These are phyloP conservation scores for Jackrogersella multiformis DNA, from an alignment of 495 filamentous ascomycete species.

Conservation along the genomic window DNA sequence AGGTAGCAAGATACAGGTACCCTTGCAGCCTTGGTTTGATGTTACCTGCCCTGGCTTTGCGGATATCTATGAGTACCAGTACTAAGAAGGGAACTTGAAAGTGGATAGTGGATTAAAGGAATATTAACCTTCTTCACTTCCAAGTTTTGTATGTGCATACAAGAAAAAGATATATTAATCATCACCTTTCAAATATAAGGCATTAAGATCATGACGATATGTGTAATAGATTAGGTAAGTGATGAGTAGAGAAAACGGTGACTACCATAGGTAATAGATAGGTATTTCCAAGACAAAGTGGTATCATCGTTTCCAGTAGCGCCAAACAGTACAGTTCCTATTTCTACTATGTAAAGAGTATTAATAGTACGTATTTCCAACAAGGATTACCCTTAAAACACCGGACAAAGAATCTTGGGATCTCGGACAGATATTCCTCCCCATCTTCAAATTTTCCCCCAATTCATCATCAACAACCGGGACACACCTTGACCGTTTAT, in stretches of 20 bases:
- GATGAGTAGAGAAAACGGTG: background rate
- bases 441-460: too few species aligned
- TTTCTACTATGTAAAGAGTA: slow-evolving; percentile 1
- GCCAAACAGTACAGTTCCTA: slow-evolving; percentile 18
- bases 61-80: slow-evolving; percentile 5
- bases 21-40: background rate
- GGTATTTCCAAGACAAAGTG: slow-evolving; percentile 14
- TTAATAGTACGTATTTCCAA: background rate
- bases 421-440: background rate
- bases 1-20: too few species aligned
- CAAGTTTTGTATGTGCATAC: background rate
- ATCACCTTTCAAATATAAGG: too few species aligned
- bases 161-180: slow-evolving; percentile 8
- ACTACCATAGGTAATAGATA: too few species aligned
- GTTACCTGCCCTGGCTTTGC: slow-evolving; percentile 8
- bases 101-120: background rate
- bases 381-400: slow-evolving; percentile 8
- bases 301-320: slow-evolving; percentile 26
- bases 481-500: background rate
- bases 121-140: slow-evolving; percentile 4
- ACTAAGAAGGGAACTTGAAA: background rate
- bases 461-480: slow-evolving; percentile 13
- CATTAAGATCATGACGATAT: too few species aligned
- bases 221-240: background rate
- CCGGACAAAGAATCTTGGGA: slow-evolving; percentile 13